Base-by-base conservation (phyloP, 257 asterid genomes). In the Coffea eugenioides region DNA sequence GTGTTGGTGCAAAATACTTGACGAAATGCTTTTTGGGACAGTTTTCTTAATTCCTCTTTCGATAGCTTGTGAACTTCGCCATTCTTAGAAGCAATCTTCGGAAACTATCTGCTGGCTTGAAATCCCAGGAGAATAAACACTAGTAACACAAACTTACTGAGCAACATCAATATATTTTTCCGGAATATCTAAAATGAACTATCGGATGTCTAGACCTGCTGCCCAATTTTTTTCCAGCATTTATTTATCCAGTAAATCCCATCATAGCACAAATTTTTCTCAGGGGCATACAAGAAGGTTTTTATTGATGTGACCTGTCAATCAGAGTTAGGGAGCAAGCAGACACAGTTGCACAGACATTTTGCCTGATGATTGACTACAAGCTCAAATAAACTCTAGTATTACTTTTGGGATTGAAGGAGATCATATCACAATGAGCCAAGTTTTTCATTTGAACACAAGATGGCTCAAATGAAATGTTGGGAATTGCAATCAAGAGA, bases 201-300 rank as follows among this genome's bases (percentile, higher is more conserved):
- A 68, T 46, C 20, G 27, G 6, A 79, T 41, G 69, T 39, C 21
- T 51, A n/a, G 79, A 91, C 98, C 88, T 94, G 97, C 21, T 31
- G 85, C 79, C 98, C 98, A 7, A 34, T 83, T 83, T 90, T 93
- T 82, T 86, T 83, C 98, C 98, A 94, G 77, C 97, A 93, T 77
- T 86, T 88, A 69, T 92, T 97, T 43, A 88, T 80, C 78, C 95
- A 88, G 86, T 93, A 94, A 75, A 94, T 69, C 74, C 98, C 98
- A 84, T 93, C 97, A 65, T 92, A 94, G 59, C 97, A 88, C 80
- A 82, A 90, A 27, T 93, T 91, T 66, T 84, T 76, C 81, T 87
- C 92, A 31, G 97, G 98, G 56, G 97, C 97, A 80, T 94, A 94
- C 96, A 83, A 64, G 98, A 94, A 13, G 92, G 93, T 82, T 89